A percentile compares a stretch with the other conserved stretches of the same genome.
Evolutionary conservation across 2,329 filamentous ascomycete genomes (phyloP).

Genomic region (Nemania abortiva): DNA sequence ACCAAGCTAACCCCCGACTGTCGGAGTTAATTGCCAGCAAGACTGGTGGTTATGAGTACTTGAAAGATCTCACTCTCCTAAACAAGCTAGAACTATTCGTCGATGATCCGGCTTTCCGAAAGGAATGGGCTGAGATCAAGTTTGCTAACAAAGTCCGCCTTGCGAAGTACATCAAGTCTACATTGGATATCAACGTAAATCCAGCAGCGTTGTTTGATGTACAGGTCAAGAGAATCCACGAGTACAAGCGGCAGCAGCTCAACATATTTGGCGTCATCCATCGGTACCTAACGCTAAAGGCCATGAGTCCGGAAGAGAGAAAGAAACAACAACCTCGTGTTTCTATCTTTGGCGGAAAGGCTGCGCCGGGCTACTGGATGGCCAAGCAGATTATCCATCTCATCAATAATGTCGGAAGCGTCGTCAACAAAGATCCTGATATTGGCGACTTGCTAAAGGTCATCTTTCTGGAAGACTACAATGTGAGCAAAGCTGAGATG

Average conservation of each 20-base stretch:
- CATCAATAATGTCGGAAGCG: conserved; percentile 88
- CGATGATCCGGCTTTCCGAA: conserved; percentile 89
- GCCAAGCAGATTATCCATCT: conserved; percentile 98
- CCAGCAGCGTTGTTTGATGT: conserved; percentile 92
- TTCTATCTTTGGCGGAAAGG: conserved; percentile 97
- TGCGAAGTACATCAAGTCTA: conserved; percentile 89
- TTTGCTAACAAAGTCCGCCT: conserved; percentile 93
- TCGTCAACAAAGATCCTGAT: conserved; percentile 93
- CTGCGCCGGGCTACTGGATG: conserved; percentile 99
- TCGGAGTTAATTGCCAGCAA: conserved; percentile 94
- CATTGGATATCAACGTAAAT: conserved; percentile 84
- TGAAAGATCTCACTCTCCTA: conserved; percentile 89
- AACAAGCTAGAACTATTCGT: conserved; percentile 87
- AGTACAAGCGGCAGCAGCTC: conserved; percentile 98
- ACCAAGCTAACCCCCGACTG: conserved; percentile 94
- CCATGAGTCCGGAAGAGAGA: conserved; percentile 82
- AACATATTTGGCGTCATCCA: conserved; percentile 99
- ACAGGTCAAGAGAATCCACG: conserved; percentile 98
- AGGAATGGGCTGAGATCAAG: conserved; percentile 97
- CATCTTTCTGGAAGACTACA: conserved; percentile 97
- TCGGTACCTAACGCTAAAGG: conserved; percentile 90
- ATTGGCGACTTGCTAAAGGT: conserved; percentile 96
- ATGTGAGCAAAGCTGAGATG: conserved; percentile 98
- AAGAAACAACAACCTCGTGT: conserved; percentile 91
- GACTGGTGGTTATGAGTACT: conserved; percentile 82